Evolutionary conservation across 2,329 filamentous ascomycete species (phyloP).

Genomic region (Xylaria hypoxylon): DNA sequence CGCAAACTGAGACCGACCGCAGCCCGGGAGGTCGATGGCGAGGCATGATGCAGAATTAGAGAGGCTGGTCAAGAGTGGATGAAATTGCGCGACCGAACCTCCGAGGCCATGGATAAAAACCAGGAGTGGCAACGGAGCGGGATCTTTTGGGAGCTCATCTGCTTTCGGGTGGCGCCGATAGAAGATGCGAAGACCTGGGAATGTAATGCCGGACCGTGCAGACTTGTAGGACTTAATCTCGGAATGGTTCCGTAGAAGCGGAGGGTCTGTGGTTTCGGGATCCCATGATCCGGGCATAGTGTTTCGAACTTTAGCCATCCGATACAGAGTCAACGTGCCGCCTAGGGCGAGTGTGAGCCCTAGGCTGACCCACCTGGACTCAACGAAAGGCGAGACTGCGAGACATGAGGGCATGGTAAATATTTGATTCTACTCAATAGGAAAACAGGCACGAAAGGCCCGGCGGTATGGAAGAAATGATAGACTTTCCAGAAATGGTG

Average conservation of each 20-base stretch:
- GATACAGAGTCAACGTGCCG: conserved; percentile 42
- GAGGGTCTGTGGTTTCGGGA: conserved; percentile 74
- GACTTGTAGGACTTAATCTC: conserved; percentile 79
- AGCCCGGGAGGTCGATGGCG: conserved; percentile 90
- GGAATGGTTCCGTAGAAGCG: conserved; percentile 83
- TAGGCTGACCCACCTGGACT: conserved; percentile 36
- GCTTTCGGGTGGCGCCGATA: conserved; percentile 84
- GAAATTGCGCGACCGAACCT: conserved; percentile 91
- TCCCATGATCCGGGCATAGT: conserved; percentile 49
- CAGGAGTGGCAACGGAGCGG: conserved; percentile 81
- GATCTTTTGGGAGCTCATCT: conserved; percentile 79
- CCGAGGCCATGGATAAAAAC: conserved; percentile 95
- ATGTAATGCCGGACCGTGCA: conserved; percentile 69
- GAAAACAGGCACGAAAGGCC: conserved; percentile 12
- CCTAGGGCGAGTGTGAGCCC: conserved; percentile 42
- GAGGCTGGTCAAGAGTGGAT: conserved; percentile 82
- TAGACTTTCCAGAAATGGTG: conserved; percentile 1
- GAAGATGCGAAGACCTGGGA: conserved; percentile 83
- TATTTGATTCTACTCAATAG: conserved; percentile 34
- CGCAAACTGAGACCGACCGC: conserved; percentile 81
- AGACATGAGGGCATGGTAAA: conserved; percentile 44
- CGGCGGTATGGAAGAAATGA: conserved; percentile 10
- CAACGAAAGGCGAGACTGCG: conserved; percentile 34
- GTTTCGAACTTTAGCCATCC: conserved; percentile 45
- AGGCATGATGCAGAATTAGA: conserved; percentile 86